phyloP scores from a whole-genome alignment of 139 green algal genomes.

The Haematococcus lacustris region DNA sequence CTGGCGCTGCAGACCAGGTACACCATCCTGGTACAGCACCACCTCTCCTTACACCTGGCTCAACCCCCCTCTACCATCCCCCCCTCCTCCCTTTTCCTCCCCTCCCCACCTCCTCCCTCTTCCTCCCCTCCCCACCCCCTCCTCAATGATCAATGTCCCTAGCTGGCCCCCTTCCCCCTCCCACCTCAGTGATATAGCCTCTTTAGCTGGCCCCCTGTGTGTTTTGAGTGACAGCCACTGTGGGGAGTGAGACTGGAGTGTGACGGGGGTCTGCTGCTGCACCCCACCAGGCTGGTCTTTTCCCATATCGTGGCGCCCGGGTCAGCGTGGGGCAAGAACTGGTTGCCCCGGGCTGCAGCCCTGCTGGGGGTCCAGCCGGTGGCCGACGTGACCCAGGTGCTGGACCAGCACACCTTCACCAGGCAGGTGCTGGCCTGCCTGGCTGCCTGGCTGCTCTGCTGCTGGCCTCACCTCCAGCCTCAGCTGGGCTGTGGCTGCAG shows the following conservation, averaged over 20 bases:
- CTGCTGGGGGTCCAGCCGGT: constrained; percentile 70
- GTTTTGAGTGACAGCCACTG: too few species aligned
- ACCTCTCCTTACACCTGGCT: not conserved
- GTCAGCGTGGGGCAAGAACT: constrained; percentile 70
- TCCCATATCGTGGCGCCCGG: constrained; percentile 63
- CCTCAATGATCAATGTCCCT: not conserved
- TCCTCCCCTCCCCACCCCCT: too few species aligned
- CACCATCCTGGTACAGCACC: not conserved
- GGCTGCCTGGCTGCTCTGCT: too few species aligned
- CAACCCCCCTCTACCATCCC: not conserved
- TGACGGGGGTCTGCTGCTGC: constrained; percentile 2
- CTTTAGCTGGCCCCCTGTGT: not conserved
- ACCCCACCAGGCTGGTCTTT: constrained; percentile 43
- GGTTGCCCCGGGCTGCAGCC: constrained; percentile 80
- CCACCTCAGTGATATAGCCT: not conserved
- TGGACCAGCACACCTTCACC: constrained; percentile 59
- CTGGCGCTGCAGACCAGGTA: constrained; percentile 3
- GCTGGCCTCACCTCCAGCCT: too few species aligned
- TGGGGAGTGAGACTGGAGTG: too few species aligned
- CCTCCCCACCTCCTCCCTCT: too few species aligned
- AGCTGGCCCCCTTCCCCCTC: not conserved
- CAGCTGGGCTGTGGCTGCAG: too few species aligned
- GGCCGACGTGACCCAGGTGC: constrained; percentile 62
- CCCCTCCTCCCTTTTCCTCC: not conserved
- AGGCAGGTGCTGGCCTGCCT: constrained; percentile 27